Conservation (phyloP, 2,329 filamentous ascomycete species). For the Xylariaceae sp. region DNA sequence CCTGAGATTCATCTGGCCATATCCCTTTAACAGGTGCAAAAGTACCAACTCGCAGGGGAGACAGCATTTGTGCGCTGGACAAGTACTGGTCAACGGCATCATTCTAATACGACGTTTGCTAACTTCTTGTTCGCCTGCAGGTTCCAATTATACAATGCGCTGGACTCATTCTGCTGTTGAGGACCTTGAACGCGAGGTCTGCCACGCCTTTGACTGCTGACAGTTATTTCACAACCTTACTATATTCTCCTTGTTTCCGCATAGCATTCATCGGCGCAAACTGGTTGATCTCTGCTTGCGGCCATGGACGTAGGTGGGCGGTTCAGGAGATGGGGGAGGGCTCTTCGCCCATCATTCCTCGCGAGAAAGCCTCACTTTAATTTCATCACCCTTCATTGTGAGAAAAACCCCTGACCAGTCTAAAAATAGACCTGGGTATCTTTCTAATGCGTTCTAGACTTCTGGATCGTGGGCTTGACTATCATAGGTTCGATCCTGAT, state of each 20-base stretch:
- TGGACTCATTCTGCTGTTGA: conserved; percentile 17
- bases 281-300: background rate
- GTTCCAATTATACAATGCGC: conserved; percentile 23
- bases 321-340: conserved; percentile 41
- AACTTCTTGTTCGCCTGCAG: conserved; percentile 4
- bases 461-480: conserved; percentile 70
- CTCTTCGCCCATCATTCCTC: conserved; percentile 52
- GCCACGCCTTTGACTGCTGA: conserved; percentile 22
- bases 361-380: conserved; percentile 65
- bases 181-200: conserved; percentile 27
- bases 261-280: background rate
- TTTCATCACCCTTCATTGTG: conserved; percentile 77
- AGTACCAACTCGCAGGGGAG: background rate
- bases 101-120: conserved; percentile 1
- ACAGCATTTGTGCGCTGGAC: background rate
- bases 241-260: background rate
- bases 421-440: background rate
- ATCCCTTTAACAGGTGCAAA: background rate
- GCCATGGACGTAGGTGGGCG: conserved; percentile 34
- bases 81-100: background rate
- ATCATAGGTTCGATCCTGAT: conserved; percentile 74
- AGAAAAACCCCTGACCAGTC: conserved; percentile 26
- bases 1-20: background rate
- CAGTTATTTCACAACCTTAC: conserved; percentile 13
- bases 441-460: conserved; percentile 46